These are phyloP conservation scores for Dipodascus albidus DNA, from an alignment of 805 yeast genomes.

Conservation along the genomic window DNA sequence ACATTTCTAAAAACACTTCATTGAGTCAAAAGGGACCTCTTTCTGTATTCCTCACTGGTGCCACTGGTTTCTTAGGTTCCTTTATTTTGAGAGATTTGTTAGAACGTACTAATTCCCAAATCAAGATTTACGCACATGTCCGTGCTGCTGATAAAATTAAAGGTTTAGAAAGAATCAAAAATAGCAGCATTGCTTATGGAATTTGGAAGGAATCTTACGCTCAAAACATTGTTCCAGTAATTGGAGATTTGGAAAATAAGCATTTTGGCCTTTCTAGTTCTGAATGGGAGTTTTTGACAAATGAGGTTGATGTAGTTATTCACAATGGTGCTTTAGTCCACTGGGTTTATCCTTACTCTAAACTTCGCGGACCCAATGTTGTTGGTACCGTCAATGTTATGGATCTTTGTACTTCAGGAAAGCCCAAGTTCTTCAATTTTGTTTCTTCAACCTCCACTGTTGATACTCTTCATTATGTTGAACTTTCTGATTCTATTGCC, in stretches of 20 bases:
- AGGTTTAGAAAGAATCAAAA: conserved; percentile 66
- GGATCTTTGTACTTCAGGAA: conserved; percentile 65
- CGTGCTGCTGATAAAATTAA: conserved; percentile 61
- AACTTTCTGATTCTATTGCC: conserved; percentile 59
- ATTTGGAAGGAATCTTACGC: conserved; percentile 57
- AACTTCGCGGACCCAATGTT: conserved; percentile 87
- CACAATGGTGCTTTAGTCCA: conserved; percentile 98
- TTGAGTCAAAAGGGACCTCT: conserved; percentile 29
- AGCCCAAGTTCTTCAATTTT: conserved; percentile 76
- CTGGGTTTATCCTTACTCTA: conserved; percentile 94
- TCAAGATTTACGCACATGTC: conserved; percentile 77
- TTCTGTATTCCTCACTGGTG: conserved; percentile 84
- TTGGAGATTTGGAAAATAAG: conserved; percentile 70
- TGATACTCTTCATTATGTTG: conserved; percentile 72
- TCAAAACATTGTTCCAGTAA: conserved; percentile 50
- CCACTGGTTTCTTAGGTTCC: conserved; percentile 93
- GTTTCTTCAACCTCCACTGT: conserved; percentile 93
- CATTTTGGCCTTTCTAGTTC: conserved; percentile 55
- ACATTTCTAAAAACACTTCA: conserved; percentile 35
- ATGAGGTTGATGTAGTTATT: conserved; percentile 65
- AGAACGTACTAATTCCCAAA: conserved; percentile 36
- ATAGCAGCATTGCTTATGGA: conserved; percentile 74
- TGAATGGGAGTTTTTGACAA: conserved; percentile 47
- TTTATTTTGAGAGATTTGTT: conserved; percentile 73
- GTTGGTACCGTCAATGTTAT: conserved; percentile 75